Conservation (phyloP, 2,329 filamentous ascomycete species). For the Exophiala aquamarina region DNA sequence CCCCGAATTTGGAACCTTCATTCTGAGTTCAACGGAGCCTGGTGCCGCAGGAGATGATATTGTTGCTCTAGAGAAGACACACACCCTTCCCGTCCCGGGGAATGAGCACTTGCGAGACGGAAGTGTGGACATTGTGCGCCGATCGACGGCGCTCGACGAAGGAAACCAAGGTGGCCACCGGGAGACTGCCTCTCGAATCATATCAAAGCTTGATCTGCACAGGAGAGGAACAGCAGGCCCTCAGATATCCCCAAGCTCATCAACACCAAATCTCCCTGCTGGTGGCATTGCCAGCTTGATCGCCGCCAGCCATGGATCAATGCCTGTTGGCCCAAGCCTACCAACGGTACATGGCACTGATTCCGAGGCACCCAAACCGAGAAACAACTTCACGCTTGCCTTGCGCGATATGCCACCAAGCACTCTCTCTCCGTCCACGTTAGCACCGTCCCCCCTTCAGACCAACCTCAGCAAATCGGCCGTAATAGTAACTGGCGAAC, state of each 20-base stretch:
- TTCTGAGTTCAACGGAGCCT: constrained; percentile 63
- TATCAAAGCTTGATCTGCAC: constrained; percentile 88
- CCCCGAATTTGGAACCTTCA: constrained; percentile 85
- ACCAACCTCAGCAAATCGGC: constrained; percentile 86
- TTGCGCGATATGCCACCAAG: constrained; percentile 53
- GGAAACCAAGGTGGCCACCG: constrained; percentile 73
- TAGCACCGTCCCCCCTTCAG: constrained; percentile 77
- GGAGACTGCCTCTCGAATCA: constrained; percentile 83
- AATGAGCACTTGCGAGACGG: constrained; percentile 60
- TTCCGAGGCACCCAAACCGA: constrained; percentile 36
- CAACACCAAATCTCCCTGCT: constrained; percentile 39
- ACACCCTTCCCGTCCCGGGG: constrained; percentile 65
- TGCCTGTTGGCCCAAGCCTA: constrained; percentile 61
- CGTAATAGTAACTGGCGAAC: constrained; percentile 76
- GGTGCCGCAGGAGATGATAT: constrained; percentile 48
- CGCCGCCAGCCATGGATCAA: constrained; percentile 75
- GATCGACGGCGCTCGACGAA: constrained; percentile 60
- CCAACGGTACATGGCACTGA: constrained; percentile 37
- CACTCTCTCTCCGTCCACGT: constrained; percentile 75
- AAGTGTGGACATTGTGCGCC: constrained; percentile 69
- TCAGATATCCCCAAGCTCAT: constrained; percentile 42
- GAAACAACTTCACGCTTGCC: constrained; percentile 32
- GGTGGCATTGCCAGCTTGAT: constrained; percentile 81
- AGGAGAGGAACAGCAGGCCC: constrained; percentile 67
- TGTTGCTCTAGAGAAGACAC: constrained; percentile 58